Percentiles rank a stretch among this genome's conserved stretches.
Evolutionary conservation across 768 basidiomycete species (phyloP).

Genomic region (Mycena latifolia): DNA sequence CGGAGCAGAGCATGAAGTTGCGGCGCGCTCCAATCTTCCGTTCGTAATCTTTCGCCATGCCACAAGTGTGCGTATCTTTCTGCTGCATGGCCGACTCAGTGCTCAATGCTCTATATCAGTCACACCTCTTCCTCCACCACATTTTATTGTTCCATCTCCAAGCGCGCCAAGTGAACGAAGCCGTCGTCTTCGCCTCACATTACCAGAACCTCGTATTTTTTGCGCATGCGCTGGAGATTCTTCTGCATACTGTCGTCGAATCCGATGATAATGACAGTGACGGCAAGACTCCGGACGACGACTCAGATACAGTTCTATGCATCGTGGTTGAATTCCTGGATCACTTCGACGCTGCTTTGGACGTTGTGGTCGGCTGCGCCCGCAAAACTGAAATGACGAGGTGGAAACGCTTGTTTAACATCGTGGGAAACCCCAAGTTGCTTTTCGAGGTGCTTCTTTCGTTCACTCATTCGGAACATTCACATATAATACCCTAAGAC

Average conservation of each 20-base stretch:
- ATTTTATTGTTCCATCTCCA: slow-evolving; percentile 87
- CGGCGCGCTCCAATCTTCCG: slow-evolving; percentile 78
- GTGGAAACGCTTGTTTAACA: slow-evolving; percentile 90
- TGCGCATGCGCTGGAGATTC: slow-evolving; percentile 92
- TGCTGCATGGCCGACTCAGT: slow-evolving; percentile 7
- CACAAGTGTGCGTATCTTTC: slow-evolving; percentile 75
- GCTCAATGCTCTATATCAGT: slow-evolving; percentile 57
- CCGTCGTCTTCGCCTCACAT: slow-evolving; percentile 86
- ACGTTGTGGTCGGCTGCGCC: slow-evolving; percentile 96
- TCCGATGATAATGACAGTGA: slow-evolving; percentile 66
- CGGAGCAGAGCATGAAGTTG: slow-evolving; percentile 92
- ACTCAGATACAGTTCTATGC: slow-evolving; percentile 63
- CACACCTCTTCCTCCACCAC: slow-evolving; percentile 94
- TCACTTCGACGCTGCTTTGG: slow-evolving; percentile 90
- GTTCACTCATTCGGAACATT: background rate
- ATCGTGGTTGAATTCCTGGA: slow-evolving; percentile 91
- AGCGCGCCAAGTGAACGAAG: slow-evolving; percentile 73
- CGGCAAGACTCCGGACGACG: slow-evolving; percentile 36
- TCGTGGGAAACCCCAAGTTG: slow-evolving; percentile 90
- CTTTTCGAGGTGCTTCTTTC: slow-evolving; percentile 84
- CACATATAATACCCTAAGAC: slow-evolving; percentile 56
- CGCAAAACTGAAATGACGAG: slow-evolving; percentile 94
- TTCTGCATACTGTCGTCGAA: slow-evolving; percentile 94
- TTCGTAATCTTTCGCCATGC: slow-evolving; percentile 94
- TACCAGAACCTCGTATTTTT: slow-evolving; percentile 94